These are phyloP conservation scores for Aspergillus brunneoviolaceus DNA, from an alignment of 2,329 filamentous ascomycete genomes.

Conservation along the genomic window DNA sequence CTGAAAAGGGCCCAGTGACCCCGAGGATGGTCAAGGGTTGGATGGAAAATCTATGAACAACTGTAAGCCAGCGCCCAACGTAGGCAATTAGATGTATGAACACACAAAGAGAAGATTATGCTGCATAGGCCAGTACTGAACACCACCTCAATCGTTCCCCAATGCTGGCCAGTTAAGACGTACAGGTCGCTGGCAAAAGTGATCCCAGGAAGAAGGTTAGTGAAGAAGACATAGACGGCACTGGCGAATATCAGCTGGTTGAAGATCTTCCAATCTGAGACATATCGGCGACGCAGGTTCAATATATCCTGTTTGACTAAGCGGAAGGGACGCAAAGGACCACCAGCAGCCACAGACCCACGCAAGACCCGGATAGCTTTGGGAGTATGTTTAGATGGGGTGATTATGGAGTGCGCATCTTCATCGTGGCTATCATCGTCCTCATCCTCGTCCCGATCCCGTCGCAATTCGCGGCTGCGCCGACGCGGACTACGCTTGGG, in stretches of 20 bases:
- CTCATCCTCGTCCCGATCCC: conserved; percentile 5
- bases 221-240: conserved; percentile 66
- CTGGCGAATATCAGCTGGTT: conserved; percentile 65
- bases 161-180: conserved; percentile 60
- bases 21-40: conserved; percentile 66
- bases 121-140: conserved; percentile 66
- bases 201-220: conserved; percentile 65
- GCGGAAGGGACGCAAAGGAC: conserved; percentile 54
- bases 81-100: neutral
- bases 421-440: conserved; percentile 20
- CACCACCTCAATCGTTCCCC: conserved; percentile 67
- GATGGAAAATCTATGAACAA: conserved; percentile 50
- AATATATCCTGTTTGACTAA: conserved; percentile 51
- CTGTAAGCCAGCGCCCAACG: neutral
- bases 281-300: conserved; percentile 50
- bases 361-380: conserved; percentile 30
- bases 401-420: conserved; percentile 39
- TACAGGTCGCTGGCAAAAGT: conserved; percentile 67
- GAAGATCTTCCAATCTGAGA: conserved; percentile 59
- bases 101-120: conserved; percentile 59
- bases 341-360: conserved; percentile 37
- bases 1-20: conserved; percentile 67
- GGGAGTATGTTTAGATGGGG: conserved; percentile 40
- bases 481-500: conserved; percentile 4
- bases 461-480: neutral